Evolutionary conservation across 805 yeast genomes (phyloP).

Genomic region (Yueomyces sinensis): DNA sequence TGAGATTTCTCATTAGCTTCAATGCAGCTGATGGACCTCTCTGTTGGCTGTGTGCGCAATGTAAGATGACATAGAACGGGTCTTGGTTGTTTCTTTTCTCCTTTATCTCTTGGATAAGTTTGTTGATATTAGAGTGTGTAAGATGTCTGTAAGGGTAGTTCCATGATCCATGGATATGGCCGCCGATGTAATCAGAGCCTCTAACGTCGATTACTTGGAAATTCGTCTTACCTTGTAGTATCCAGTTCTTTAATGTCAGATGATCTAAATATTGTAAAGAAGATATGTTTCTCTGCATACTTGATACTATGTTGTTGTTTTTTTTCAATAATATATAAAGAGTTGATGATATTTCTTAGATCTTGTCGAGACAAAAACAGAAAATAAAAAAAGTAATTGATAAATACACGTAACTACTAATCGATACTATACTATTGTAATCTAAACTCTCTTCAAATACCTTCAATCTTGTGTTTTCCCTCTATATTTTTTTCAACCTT

Average conservation of each 20-base stretch:
- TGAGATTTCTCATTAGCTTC: constrained; percentile 31
- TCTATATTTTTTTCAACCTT: no score
- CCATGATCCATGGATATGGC: constrained; percentile 20
- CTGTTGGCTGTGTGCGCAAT: constrained; percentile 83
- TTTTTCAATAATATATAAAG: no score
- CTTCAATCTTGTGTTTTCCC: no score
- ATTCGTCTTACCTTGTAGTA: constrained; percentile 1
- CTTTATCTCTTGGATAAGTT: constrained; percentile 28
- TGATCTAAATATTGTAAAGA: constrained; percentile 17
- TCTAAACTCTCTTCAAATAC: no score
- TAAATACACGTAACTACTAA: no score
- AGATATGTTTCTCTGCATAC: constrained; percentile 1
- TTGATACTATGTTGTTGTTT: no score
- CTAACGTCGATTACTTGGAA: constrained; percentile 64
- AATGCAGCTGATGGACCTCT: constrained; percentile 83
- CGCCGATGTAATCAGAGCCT: constrained; percentile 71
- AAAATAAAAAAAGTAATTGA: no score
- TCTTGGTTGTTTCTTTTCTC: constrained; percentile 10
- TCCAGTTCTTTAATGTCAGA: constrained; percentile 14
- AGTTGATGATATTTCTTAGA: no score
- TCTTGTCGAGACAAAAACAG: no score
- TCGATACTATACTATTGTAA: no score
- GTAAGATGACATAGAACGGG: constrained; percentile 43
- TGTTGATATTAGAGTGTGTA: constrained; percentile 52
- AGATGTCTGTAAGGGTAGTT: constrained; percentile 16